These are phyloP conservation scores for Hymenoscyphus infarciens DNA, from an alignment of 2,329 filamentous ascomycete species.

Conservation along the genomic window DNA sequence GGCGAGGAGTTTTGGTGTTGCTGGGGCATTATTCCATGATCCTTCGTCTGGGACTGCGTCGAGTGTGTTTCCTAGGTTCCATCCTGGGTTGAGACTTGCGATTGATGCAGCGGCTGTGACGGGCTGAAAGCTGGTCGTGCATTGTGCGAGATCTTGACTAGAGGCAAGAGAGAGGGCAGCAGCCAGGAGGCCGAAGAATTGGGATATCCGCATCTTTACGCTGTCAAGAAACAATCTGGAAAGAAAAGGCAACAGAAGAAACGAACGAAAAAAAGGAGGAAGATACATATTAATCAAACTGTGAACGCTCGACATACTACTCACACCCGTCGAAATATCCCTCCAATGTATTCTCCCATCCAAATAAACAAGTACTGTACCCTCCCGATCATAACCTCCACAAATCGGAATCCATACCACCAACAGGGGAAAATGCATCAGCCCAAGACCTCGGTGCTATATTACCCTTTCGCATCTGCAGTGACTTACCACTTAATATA, in stretches of 20 bases:
- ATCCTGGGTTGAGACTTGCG: conserved; percentile 50
- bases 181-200: background rate
- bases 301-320: background rate
- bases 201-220: background rate
- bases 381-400: background rate
- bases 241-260: background rate
- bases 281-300: background rate
- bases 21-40: conserved; percentile 55
- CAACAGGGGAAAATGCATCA: background rate
- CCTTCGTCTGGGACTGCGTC: conserved; percentile 54
- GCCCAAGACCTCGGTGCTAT: background rate
- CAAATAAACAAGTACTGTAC: background rate
- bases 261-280: background rate
- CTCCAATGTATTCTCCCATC: background rate
- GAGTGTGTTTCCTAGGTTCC: conserved; percentile 59
- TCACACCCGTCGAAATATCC: background rate
- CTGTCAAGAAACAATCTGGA: background rate
- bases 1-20: conserved; percentile 48
- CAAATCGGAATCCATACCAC: background rate
- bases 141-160: background rate
- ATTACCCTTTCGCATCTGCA: too few relatives aligned
- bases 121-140: conserved; percentile 7
- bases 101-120: conserved; percentile 34
- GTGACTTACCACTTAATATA: background rate
- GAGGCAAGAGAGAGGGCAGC: background rate